Base-by-base conservation (phyloP, 1,139 yeast genomes). In the Candida neerlandica region DNA sequence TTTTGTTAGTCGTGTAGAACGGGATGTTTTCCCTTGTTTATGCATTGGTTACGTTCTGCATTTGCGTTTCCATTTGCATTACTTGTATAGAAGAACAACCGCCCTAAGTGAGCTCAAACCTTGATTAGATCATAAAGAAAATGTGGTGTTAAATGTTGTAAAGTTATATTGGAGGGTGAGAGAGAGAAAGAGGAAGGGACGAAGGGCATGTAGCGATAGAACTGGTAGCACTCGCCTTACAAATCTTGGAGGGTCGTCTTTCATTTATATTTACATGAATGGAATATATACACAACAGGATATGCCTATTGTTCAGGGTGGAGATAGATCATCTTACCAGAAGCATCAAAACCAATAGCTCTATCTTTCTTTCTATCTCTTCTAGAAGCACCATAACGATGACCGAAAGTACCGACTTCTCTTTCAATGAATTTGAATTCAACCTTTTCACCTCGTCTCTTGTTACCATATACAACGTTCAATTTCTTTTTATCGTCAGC, bases 291-390 rank as follows among this genome's bases (percentile, higher is more conserved):
- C 43, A 44, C 23, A n/a, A 18, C 12, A 19, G 29, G 4, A 14
- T n/a, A 35, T 14, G 5, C 38, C 27, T 47, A 47, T 27, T 47
- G 51, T 39, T 41, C 41, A 26, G 49, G 50, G 29, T 51, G 54
- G 21, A 69, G 60, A 60, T 72, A 73, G 47, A 75, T 68, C 77
- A 75, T 84, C 60, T 78, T 79, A 58, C 97, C 97, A 51, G 80
- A 75, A 56, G 84, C 81, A 64, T 87, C 86, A 68, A 81, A 91
- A 9, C 86, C 88, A 61, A 90, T 81, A 62, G 82, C 83, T 68
- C 97, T 83, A 65, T 89, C 87, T 66, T 86, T 89, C 80, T 87
- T 89, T 62, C 84, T 85, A 69, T 92, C 97, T 73, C 97, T 89
- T 61, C 87, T 79, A 30, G 91, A 82, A 41, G 92, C 90, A 70